Evolutionary conservation across 352 stramenopile genomes (phyloP), one percentile per base, ranked within the genome.

Genomic region (Globisporangium polare): DNA sequence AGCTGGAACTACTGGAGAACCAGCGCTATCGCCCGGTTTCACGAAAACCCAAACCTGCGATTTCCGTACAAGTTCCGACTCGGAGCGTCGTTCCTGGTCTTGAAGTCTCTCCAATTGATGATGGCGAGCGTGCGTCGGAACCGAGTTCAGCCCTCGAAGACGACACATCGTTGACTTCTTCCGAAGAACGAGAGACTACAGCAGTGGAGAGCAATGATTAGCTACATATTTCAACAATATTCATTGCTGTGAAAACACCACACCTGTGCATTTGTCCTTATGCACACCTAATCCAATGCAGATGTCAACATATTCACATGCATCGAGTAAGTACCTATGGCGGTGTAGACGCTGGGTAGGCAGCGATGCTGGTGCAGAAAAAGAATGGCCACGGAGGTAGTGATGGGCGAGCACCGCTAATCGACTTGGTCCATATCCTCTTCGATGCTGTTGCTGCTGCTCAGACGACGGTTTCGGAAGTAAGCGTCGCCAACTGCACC

Each of bases 401-500:
- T 3, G 8, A 18, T 22, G 17, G 22, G 27, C 17, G 29, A 18
- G 17, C 3, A 43, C 7, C 17, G 58, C 35, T 58, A 92, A 56
- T 92, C 83, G 35, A 92, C 68, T 60, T 80, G 72, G 29, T 92
- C 78, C 71, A 92, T 71, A 24, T 86, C 82, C 64, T 89, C 79
- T 31, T 80, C 69, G 39, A 79, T 70, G 57, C 71, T 81, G 55
- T 71, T 75, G 46, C 52, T 56, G 29, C 47, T 65, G 63, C 73
- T 86, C 42, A 41, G 43, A 66, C 37, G 66, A 39, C 46, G 50
- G 31, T 56, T 51, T 43, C 29, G 43, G 29, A 50, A 27, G n/a
- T 39, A 26, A 54, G n/a, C 9, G 27, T 29, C 58, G 22, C 24
- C 12, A 22, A 18, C 20, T 53, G 15, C 15, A 17, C 13, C 22